Evolutionary conservation across 805 yeast species (phyloP), one percentile per base, ranked within the genome.

Genomic region (Zygoascus ofunaensis): DNA sequence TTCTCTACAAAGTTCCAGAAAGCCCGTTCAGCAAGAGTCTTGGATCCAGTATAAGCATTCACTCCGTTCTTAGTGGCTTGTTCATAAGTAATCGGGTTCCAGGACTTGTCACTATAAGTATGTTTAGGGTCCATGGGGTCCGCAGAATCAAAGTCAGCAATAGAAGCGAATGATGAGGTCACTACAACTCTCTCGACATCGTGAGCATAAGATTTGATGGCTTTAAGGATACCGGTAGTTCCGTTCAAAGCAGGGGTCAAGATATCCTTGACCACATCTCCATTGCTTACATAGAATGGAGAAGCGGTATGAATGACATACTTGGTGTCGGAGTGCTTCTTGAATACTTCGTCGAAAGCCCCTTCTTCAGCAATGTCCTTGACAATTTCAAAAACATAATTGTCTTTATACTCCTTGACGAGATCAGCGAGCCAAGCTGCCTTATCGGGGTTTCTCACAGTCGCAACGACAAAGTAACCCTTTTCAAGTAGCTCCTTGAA

Each of bases 1-100:
- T 69, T 59, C n/a, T n/a, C n/a, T 15, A 65, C 47, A 51, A 76
- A 77, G 1, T 73, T 68, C 76, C 83, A 75, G 20, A 76, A 76
- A 3, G 78, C 72, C 49, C 64, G 55, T 60, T 80, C 83, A 32
- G 83, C 84, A 54, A 64, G 62, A 7, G 59, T 68, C 59, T 78
- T 79, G 35, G 82, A 58, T 65, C 35, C 70, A 69, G 44, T 24
- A 37, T 55, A 58, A n/a, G 54, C 49, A n/a, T 38, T 20, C 3
- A 30, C 19, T 1, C 37, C 44, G 36, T 51, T 47, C n/a, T n/a
- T n/a, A 33, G 34, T 36, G 18, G 15, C 58, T 4, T 50, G 44
- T 30, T 63, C 64, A 55, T 57, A 52, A 5, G 65, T 50, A 19
- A 57, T 50, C 3, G 63, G 59, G 41, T 62, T 62, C 71, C 72